Base-by-base conservation (phyloP, 257 asterid species). In the Lavandula angustifolia region DNA sequence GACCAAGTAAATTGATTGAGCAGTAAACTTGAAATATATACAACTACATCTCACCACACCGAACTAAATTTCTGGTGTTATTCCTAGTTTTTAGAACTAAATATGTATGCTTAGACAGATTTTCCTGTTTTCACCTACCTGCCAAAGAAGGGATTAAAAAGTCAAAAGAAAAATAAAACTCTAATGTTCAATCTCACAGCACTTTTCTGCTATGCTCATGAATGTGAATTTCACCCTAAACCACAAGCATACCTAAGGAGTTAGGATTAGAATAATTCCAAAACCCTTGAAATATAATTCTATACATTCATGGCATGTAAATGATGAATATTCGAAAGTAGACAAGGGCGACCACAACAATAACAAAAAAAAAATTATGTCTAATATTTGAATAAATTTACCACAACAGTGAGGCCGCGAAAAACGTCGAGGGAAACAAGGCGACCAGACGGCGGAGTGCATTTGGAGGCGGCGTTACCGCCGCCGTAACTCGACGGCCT, bases 361-460 rank as follows among this genome's bases (percentile, higher is more conserved):
- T 2, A 16, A 33, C 46, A 32, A 4, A 22, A 1, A 22, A 49
- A 38, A 53, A 44, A 14, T 8, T 3, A 7, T 10, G 9, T 12
- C 8, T 3, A 41, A 41, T 0, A 38, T 3, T 10, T 8, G 3
- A 12, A 12, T 5, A 54, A 40, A 29, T 14, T 61, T 78, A 80
- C 89, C 79, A 68, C 81, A 17, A 83, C 86, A 10, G 89, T 78
- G 31, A 80, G 67, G 14, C 89, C 89, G 13, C 89, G 89, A 47
- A 83, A 83, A 54, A 80, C 78, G 62, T 83, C 89, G 10, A 83
- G 86, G 13, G 89, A 83, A 42, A 76, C 79, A 33, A 83, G 79
- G 67, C 89, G 89, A 13, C 73, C 64, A 3, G 81, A 55, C 40
- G 68, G 8, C 48, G 56, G 54, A 7, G 72, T 14, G 44, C 35